Conservation (phyloP, 163 green algal genomes). For the Prototheca cutis region DNA sequence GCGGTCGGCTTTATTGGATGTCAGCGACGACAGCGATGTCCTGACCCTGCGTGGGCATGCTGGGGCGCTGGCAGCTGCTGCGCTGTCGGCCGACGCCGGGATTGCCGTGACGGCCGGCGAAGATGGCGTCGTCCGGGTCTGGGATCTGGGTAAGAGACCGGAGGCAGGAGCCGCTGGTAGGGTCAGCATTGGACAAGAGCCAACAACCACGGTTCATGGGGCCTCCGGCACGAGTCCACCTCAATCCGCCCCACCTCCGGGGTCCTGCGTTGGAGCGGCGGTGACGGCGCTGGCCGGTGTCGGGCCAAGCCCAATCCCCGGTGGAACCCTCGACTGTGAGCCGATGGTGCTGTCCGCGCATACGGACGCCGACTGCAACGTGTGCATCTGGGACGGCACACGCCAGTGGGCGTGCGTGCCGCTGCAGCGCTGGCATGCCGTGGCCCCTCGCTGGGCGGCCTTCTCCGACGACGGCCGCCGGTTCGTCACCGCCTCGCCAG, state of each 20-base stretch:
- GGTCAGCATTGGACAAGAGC: too few species aligned
- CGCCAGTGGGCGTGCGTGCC: background rate
- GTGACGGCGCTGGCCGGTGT: too few species aligned
- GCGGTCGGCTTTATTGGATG: slow-evolving; percentile 1
- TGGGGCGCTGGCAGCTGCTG: slow-evolving; percentile 18
- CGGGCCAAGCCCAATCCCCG: too few species aligned
- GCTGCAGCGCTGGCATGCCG: slow-evolving; percentile 17
- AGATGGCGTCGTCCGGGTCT: slow-evolving; percentile 61
- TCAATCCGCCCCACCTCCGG: too few species aligned
- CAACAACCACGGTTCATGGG: too few species aligned
- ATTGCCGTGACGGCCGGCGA: slow-evolving; percentile 40
- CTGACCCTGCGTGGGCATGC: slow-evolving; percentile 37
- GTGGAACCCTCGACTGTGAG: too few species aligned
- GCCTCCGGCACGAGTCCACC: too few species aligned
- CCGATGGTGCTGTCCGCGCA: too few species aligned
- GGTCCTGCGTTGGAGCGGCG: too few species aligned
- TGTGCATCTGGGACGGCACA: slow-evolving; percentile 23
- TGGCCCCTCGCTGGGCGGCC: slow-evolving; percentile 25
- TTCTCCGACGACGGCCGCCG: slow-evolving; percentile 21
- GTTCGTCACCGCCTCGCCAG: slow-evolving; percentile 50
- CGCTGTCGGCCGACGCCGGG: slow-evolving; percentile 25
- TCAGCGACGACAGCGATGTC: slow-evolving; percentile 13
- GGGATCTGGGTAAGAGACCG: slow-evolving; percentile 37
- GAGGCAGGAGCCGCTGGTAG: too few species aligned
- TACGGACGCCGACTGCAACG: slow-evolving; percentile 22